A percentile compares a stretch with the other conserved stretches of the same genome.
phyloP scores from a whole-genome alignment of 768 basidiomycete genomes.

The Pleurotus platypus region DNA sequence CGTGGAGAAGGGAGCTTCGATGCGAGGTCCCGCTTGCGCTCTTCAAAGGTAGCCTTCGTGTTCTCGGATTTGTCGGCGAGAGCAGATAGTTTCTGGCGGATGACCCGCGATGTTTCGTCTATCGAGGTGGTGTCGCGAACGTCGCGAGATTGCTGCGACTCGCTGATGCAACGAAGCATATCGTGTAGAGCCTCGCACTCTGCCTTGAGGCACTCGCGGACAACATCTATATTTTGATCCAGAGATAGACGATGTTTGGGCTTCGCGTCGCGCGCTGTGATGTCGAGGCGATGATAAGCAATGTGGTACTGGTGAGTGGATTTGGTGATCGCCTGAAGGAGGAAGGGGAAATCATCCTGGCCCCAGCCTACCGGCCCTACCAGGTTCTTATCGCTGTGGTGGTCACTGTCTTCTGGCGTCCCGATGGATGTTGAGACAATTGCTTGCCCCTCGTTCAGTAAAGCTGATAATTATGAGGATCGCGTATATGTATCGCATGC shows the following conservation, averaged over 20 bases:
- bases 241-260: background rate
- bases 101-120: background rate
- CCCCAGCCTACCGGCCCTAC: no score
- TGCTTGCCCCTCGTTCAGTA: no score
- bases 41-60: background rate
- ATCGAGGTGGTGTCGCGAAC: background rate
- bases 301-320: background rate
- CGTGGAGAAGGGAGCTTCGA: background rate
- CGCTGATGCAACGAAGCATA: background rate
- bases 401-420: no score
- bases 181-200: background rate
- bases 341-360: background rate
- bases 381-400: no score
- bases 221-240: background rate
- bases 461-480: no score
- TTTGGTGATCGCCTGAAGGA: background rate
- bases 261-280: background rate
- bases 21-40: background rate
- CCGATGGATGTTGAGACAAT: no score
- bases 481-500: no score
- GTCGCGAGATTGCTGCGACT: background rate
- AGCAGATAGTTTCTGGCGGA: background rate
- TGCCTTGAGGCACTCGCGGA: background rate
- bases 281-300: background rate
- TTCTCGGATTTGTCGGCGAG: background rate